Evolutionary conservation across 331 rosid species (phyloP), one percentile per base, ranked within the genome.

Genomic region (Arachis monticola): DNA sequence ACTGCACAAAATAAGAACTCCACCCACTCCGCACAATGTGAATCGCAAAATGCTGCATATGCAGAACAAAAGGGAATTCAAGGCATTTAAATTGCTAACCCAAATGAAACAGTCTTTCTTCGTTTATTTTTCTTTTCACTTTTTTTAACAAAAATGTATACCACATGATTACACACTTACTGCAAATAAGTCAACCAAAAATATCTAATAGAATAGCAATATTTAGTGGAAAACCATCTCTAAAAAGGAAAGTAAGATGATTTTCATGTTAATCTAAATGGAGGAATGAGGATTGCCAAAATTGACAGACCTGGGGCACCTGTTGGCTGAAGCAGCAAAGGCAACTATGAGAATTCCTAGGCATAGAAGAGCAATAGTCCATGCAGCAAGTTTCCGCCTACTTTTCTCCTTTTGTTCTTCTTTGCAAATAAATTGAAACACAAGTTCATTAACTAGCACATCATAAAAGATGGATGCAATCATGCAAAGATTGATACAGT

Each of bases 291-390:
- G 65, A 22, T 69, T 60, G 61, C 13, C 52, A 75, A 73, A 41
- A 68, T 55, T 38, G 65, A 78, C 88, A 50, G 70, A 87, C 95
- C 90, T 82, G 76, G 92, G 84, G 72, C 79, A 73, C 65, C 75
- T 38, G 35, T 84, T 84, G 9, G 77, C 87, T 70, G 92, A 83
- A 85, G 90, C 92, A 8, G 85, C 83, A 64, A 69, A 59, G 10
- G 89, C 73, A 71, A 87, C 67, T 68, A 80, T 67, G 74, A 87
- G 76, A 80, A 77, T 60, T 66, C 95, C 92, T 17, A 82, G 10
- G 56, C 95, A 89, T 62, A 89, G 75, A 80, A 84, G 59, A 66
- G 83, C 48, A 69, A 89, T 89, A 77, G 86, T 67, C 92, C 92
- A 80, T 52, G 83, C 79, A 55, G 92, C 89, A 58, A 78, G 67